A percentile compares a stretch with the other conserved stretches of the same genome.
phyloP scores from a whole-genome alignment of 2,329 filamentous ascomycete genomes.

The Colletotrichum sp. region DNA sequence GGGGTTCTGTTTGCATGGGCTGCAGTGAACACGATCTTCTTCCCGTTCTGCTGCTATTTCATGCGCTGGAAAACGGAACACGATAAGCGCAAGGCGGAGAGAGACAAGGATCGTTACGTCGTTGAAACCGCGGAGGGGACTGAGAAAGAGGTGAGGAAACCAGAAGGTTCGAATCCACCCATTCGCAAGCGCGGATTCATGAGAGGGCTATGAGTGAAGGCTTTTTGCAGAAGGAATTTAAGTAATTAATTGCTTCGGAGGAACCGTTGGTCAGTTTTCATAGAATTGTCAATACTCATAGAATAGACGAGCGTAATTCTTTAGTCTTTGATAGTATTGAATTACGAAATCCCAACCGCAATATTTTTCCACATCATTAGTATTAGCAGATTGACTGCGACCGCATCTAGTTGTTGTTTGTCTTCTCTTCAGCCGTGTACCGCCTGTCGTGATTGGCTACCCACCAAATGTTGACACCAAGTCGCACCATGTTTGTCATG shows the following conservation, averaged over 20 bases:
- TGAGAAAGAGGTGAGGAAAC: slow-evolving; percentile 31
- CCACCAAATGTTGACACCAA: not conserved
- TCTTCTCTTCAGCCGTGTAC: not conserved
- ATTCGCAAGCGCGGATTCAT: slow-evolving; percentile 35
- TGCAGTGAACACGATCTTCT: slow-evolving; percentile 56
- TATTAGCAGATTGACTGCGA: not conserved
- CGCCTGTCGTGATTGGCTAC: not conserved
- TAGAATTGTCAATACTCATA: not conserved
- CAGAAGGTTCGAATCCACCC: slow-evolving; percentile 30
- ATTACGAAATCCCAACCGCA: not conserved
- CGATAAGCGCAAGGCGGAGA: slow-evolving; percentile 29
- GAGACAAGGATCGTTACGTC: slow-evolving; percentile 29
- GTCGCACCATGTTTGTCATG: not conserved
- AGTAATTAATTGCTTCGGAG: not conserved
- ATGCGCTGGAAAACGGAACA: slow-evolving; percentile 45
- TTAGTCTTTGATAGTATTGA: not conserved
- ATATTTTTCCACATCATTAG: not conserved
- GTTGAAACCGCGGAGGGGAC: slow-evolving; percentile 25
- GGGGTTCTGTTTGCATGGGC: slow-evolving; percentile 65
- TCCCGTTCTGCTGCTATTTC: slow-evolving; percentile 52
- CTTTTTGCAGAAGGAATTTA: not conserved
- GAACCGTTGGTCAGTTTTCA: not conserved
- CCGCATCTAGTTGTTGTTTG: not conserved
- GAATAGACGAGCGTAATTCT: not conserved
- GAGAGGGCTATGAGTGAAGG: slow-evolving; percentile 28